These are phyloP conservation scores for Phytophthora pinifolia DNA, from an alignment of 352 stramenopile genomes.

Conservation along the genomic window DNA sequence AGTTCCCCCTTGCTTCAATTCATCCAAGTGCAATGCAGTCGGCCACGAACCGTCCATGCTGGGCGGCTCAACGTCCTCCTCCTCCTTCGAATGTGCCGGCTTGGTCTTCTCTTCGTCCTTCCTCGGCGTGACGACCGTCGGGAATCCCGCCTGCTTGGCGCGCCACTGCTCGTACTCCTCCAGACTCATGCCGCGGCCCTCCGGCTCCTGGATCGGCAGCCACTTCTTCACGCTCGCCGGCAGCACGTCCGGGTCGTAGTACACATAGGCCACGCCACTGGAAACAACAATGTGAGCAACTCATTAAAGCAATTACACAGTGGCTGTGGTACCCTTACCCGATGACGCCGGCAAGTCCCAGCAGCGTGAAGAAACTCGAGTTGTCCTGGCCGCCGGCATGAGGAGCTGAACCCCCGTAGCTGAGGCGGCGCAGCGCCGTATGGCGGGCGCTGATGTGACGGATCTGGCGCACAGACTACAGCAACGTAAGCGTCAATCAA, in stretches of 20 bases:
- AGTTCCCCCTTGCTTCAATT: background rate
- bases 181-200: constrained; percentile 83
- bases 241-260: constrained; percentile 85
- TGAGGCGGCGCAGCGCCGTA: constrained; percentile 50
- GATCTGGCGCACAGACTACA: constrained; percentile 33
- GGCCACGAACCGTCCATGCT: constrained; percentile 30
- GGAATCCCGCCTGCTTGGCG: constrained; percentile 62
- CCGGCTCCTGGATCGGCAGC: constrained; percentile 77
- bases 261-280: constrained; percentile 79
- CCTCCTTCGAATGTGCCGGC: constrained; percentile 32
- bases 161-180: constrained; percentile 89
- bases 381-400: constrained; percentile 69
- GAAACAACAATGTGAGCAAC: constrained; percentile 5
- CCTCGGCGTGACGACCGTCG: constrained; percentile 26
- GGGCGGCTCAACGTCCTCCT: constrained; percentile 38
- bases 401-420: constrained; percentile 59
- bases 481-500: background rate
- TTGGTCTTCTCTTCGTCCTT: constrained; percentile 41
- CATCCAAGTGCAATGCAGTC: constrained; percentile 4
- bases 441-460: constrained; percentile 39
- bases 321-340: constrained; percentile 35
- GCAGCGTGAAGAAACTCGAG: constrained; percentile 79
- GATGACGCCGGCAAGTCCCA: constrained; percentile 60
- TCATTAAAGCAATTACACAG: background rate
- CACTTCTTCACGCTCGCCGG: constrained; percentile 72